phyloP scores from a whole-genome alignment of 306 rosid species.

The Albizia julibrissin region DNA sequence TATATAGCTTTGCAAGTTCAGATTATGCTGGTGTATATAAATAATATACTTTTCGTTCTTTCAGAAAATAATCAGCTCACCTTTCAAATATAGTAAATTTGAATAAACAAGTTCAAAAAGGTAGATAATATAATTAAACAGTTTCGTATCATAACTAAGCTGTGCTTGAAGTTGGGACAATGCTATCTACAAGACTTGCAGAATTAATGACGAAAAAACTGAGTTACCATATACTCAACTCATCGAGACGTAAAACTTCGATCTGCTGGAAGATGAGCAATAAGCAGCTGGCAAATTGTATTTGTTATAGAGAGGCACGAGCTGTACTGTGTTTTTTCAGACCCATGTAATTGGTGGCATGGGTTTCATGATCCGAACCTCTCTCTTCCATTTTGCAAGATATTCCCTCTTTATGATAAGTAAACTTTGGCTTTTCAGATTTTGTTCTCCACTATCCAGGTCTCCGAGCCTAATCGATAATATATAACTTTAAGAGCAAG shows the following conservation, averaged over 20 bases:
- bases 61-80: background rate
- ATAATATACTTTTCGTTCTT: background rate
- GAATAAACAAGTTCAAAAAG: background rate
- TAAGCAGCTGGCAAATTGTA: conserved; percentile 19
- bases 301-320: background rate
- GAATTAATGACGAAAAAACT: background rate
- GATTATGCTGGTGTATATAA: background rate
- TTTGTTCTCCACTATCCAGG: too few relatives aligned
- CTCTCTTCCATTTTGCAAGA: too few relatives aligned
- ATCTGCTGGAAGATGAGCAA: background rate
- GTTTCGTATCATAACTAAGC: background rate
- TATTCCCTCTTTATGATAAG: too few relatives aligned
- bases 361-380: too few relatives aligned
- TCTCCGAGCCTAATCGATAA: background rate
- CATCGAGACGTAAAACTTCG: background rate
- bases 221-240: background rate
- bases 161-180: background rate
- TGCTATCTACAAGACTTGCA: background rate
- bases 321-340: too few relatives aligned
- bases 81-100: background rate
- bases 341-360: too few relatives aligned
- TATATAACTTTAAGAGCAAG: too few relatives aligned
- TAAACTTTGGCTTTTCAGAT: too few relatives aligned
- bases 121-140: background rate
- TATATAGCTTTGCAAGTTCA: background rate